These are phyloP conservation scores for Microbotryum silenes-acaulis DNA, from an alignment of 1,284 basidiomycete genomes.

Conservation along the genomic window DNA sequence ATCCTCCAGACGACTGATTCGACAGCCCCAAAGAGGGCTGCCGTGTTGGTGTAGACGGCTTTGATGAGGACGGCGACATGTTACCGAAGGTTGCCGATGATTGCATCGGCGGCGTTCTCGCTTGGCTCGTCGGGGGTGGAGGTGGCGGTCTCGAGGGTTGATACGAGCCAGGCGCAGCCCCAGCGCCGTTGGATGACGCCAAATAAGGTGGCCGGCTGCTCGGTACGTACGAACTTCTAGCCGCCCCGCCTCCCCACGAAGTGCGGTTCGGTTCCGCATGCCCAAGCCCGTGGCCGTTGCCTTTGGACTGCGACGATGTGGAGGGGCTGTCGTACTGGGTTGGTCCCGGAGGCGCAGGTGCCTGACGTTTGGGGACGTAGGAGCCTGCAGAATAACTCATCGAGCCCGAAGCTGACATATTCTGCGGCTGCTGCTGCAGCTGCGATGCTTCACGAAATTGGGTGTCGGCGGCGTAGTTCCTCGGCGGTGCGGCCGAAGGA, in stretches of 20 bases:
- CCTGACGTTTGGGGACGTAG: too few species aligned
- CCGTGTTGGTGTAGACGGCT: background rate
- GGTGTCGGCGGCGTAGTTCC: too few species aligned
- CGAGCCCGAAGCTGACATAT: too few species aligned
- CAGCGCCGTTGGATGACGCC: background rate
- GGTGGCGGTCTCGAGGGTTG: slow-evolving; percentile 2
- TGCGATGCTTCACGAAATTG: too few species aligned
- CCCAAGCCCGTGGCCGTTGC: too few species aligned
- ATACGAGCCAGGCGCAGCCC: background rate
- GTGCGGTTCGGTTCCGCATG: slow-evolving; percentile 2
- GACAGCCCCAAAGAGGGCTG: background rate
- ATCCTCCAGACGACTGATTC: background rate
- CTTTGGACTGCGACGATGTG: too few species aligned
- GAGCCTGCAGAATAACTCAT: too few species aligned
- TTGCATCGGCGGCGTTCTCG: background rate
- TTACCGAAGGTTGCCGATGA: slow-evolving; percentile 1
- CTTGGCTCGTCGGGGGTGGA: background rate
- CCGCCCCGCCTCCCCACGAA: slow-evolving; percentile 15
- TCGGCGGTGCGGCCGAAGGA: too few species aligned
- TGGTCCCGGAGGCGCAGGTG: too few species aligned
- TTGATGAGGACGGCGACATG: background rate
- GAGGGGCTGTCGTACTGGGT: too few species aligned
- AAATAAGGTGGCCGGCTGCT: slow-evolving; percentile 14
- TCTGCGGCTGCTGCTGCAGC: too few species aligned
- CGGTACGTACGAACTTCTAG: slow-evolving; percentile 15